Evolutionary conservation across 2,329 filamentous ascomycete species (phyloP), one percentile per base, ranked within the genome.

Genomic region (Pyrenophora graminea): DNA sequence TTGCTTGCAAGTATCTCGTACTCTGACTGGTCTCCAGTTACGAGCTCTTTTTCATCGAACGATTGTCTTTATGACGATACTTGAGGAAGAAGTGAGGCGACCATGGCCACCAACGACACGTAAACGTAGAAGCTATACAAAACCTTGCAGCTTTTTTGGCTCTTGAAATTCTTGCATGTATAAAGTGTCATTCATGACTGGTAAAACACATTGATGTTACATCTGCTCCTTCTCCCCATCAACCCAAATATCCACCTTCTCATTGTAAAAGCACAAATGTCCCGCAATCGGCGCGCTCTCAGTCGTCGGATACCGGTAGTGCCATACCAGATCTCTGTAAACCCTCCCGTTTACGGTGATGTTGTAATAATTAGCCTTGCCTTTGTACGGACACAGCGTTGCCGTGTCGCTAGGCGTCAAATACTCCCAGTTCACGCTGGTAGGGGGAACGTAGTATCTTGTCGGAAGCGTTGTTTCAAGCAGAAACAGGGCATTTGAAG

Each of bases 371-470:
- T 82, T 77, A 0, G 85, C 85, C 46, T 81, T 77, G 1, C 86
- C 86, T 64, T 89, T 89, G 60, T 89, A 89, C 2, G 86, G 86
- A 67, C 86, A 89, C 45, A 75, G 71, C 0, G 83, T 85, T n/a
- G 65, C 69, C 0, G 80, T 82, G 1, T 73, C 64, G 58, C 83
- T 87, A 6, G 76, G 75, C 0, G 70, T 68, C 8, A 87, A 70
- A 6, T 78, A 57, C 3, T 69, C 59, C 55, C 71, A 73, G 2
- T 80, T 77, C 1, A 86, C 75, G 2, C 77, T 70, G 0, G 80
- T 80, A 0, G 80, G 70, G 0, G 84, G 80, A 2, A 86, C 55
- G 61, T 88, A 88, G 62, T 82, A 86, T 1, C 86, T 76, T 2
- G 79, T 73, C 1, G 83, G 80, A 39, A 88, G 70, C 1, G 78